phyloP scores from a whole-genome alignment of 2,329 filamentous ascomycete genomes.

The Fusarium continuum region DNA sequence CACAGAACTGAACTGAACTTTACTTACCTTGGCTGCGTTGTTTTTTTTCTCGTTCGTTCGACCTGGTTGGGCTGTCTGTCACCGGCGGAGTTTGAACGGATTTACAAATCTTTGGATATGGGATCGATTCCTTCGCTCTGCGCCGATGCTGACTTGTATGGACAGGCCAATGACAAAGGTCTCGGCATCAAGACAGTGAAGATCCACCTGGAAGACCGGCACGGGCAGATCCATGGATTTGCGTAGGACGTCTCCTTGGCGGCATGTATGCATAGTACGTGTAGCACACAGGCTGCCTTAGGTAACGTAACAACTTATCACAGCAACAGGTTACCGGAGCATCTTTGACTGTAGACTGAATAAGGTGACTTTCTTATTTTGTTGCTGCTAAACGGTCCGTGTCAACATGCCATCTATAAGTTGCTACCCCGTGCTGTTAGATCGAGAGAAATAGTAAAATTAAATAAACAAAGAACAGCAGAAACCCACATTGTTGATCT shows the following conservation, averaged over 20 bases:
- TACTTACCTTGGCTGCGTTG: neutral
- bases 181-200: neutral
- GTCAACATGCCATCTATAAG: conserved; percentile 25
- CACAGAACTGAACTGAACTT: neutral
- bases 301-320: no score
- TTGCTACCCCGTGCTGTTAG: neutral
- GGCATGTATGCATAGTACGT: conserved; percentile 2
- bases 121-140: conserved; percentile 5
- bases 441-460: neutral
- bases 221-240: conserved; percentile 18
- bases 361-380: no score
- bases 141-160: neutral
- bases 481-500: conserved; percentile 19
- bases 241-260: conserved; percentile 14
- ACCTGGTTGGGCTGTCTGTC: neutral
- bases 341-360: no score
- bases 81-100: conserved; percentile 1
- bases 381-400: no score
- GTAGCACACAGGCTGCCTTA: neutral
- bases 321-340: no score
- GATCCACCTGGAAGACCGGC: conserved; percentile 20
- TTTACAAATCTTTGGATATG: neutral
- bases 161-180: neutral
- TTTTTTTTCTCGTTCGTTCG: neutral
- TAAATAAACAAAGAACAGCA: neutral